A percentile compares a stretch with the other conserved stretches of the same genome.
These are phyloP conservation scores for Fraxinus floribunda DNA, from an alignment of 305 asterid genomes.

Conservation along the genomic window DNA sequence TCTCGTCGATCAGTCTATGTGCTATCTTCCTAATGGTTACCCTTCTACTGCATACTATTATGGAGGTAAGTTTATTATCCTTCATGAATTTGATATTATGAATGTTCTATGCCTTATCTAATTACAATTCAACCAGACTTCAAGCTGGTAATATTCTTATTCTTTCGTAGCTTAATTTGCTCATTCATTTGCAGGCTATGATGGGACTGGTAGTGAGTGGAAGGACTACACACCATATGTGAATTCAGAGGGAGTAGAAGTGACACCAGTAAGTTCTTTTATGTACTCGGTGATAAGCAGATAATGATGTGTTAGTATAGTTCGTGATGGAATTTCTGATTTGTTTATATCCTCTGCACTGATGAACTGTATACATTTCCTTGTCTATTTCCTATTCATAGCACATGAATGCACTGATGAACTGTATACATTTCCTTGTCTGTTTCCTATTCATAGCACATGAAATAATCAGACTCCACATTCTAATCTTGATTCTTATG, in stretches of 20 bases:
- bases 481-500: neutral
- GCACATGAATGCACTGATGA: neutral
- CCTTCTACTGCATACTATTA: slow-evolving; percentile 52
- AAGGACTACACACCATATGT: slow-evolving; percentile 54
- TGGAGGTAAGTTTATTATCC: slow-evolving; percentile 36
- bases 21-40: slow-evolving; percentile 46
- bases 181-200: slow-evolving; percentile 36
- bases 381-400: neutral
- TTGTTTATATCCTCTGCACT: neutral
- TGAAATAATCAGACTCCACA: neutral
- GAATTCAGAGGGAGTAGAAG: slow-evolving; percentile 57
- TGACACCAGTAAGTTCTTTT: slow-evolving; percentile 40
- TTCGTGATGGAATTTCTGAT: neutral
- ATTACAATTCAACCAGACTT: neutral
- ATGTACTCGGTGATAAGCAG: neutral
- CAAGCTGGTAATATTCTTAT: neutral
- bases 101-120: neutral
- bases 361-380: neutral
- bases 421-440: neutral
- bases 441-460: neutral
- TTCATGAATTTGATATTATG: neutral
- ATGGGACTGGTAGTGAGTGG: slow-evolving; percentile 49
- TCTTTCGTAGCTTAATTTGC: neutral
- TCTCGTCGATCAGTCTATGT: slow-evolving; percentile 48
- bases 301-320: neutral